These are phyloP conservation scores for Alisma plantagoaquatica DNA, from an alignment of 106 monocot genomes.

Conservation along the genomic window DNA sequence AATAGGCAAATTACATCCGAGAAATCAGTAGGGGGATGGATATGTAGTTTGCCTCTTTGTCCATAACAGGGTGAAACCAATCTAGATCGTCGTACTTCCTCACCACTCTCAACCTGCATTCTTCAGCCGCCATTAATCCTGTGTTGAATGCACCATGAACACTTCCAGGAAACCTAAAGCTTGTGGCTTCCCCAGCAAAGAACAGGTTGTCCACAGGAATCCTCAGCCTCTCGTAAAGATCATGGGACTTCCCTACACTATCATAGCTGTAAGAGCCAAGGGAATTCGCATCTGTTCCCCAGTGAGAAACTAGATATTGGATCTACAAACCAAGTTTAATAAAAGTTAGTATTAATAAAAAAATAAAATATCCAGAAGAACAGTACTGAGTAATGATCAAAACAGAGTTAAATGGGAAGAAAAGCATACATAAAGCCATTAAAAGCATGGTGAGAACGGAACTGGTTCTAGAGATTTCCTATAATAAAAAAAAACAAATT, in stretches of 20 bases:
- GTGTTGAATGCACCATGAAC: slow-evolving; percentile 92
- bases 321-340: slow-evolving; percentile 51
- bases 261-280: slow-evolving; percentile 84
- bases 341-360: too few species aligned
- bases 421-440: too few species aligned
- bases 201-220: slow-evolving; percentile 96
- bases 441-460: too few species aligned
- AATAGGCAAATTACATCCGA: slow-evolving; percentile 31
- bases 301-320: slow-evolving; percentile 79
- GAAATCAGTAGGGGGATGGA: slow-evolving; percentile 79
- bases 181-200: slow-evolving; percentile 94
- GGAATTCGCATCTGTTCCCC: slow-evolving; percentile 76
- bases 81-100: slow-evolving; percentile 58
- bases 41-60: slow-evolving; percentile 28
- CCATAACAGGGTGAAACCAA: slow-evolving; percentile 39
- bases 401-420: too few species aligned
- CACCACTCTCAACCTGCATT: slow-evolving; percentile 71
- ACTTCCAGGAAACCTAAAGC: slow-evolving; percentile 69
- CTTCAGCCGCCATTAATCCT: slow-evolving; percentile 83
- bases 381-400: too few species aligned
- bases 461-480: too few species aligned
- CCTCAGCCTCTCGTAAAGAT: slow-evolving; percentile 67
- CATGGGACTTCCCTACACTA: slow-evolving; percentile 52
- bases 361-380: too few species aligned
- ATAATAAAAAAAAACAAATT: too few species aligned